phyloP scores from a whole-genome alignment of 805 yeast genomes.

The Metschnikowia peoriensis region DNA sequence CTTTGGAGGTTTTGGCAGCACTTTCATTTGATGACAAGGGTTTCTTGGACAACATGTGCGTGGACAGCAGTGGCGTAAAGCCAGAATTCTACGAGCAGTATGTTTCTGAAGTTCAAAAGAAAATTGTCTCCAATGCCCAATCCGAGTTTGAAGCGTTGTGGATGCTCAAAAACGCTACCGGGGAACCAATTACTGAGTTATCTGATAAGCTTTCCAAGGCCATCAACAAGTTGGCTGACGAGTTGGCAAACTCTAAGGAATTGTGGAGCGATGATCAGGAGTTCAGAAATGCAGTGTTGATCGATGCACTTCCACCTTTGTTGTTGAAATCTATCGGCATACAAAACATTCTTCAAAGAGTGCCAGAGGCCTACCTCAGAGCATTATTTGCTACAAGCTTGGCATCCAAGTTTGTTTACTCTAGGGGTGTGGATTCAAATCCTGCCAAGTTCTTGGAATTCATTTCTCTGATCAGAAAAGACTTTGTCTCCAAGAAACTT shows the following conservation, averaged over 20 bases:
- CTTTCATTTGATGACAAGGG: constrained; percentile 83
- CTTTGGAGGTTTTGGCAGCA: constrained; percentile 92
- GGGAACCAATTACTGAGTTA: constrained; percentile 60
- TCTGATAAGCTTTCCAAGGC: constrained; percentile 83
- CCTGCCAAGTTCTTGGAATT: constrained; percentile 75
- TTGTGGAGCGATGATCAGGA: constrained; percentile 78
- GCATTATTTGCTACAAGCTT: constrained; percentile 86
- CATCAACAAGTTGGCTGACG: constrained; percentile 82
- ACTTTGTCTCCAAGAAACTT: constrained; percentile 31
- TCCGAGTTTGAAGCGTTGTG: constrained; percentile 86
- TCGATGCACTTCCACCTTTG: constrained; percentile 74
- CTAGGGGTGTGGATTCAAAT: constrained; percentile 76
- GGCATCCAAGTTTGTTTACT: constrained; percentile 82
- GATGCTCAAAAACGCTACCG: constrained; percentile 65
- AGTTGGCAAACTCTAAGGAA: constrained; percentile 74
- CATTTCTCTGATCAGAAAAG: constrained; percentile 57
- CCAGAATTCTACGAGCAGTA: constrained; percentile 81
- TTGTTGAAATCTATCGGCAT: constrained; percentile 67
- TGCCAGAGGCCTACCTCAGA: constrained; percentile 83
- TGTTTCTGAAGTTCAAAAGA: constrained; percentile 78
- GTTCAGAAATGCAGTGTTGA: constrained; percentile 74
- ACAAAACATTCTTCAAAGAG: constrained; percentile 64
- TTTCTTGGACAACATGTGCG: constrained; percentile 78
- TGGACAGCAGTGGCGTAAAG: constrained; percentile 48
- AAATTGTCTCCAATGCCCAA: constrained; percentile 73